Evolutionary conservation across 164 flowering plant species (phyloP).

Genomic region (Malania oleifera): DNA sequence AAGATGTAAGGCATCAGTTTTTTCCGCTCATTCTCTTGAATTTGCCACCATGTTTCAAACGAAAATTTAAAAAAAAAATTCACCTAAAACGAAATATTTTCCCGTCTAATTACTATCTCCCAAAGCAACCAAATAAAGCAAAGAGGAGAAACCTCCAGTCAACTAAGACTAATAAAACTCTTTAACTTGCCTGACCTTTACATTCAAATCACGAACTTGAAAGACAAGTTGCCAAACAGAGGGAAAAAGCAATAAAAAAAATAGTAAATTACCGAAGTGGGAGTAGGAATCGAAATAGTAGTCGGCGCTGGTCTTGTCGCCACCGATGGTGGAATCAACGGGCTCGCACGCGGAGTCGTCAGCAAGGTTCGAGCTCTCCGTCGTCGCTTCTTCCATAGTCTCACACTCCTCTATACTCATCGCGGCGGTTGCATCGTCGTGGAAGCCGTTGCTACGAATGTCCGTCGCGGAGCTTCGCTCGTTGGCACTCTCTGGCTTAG

Average conservation of each 20-base stretch:
- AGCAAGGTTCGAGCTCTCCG: slow-evolving; percentile 39
- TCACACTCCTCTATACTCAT: slow-evolving; percentile 24
- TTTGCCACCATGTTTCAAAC: no score
- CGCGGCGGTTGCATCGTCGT: slow-evolving; percentile 12
- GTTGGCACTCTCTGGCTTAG: slow-evolving; percentile 26
- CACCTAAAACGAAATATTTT: no score
- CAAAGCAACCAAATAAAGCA: no score
- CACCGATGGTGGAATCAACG: slow-evolving; percentile 27
- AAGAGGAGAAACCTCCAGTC: no score
- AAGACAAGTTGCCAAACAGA: neutral
- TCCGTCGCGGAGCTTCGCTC: slow-evolving; percentile 14
- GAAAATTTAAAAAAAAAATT: no score
- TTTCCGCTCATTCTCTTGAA: no score
- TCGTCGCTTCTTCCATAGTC: slow-evolving; percentile 23
- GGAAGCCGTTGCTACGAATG: slow-evolving; percentile 9
- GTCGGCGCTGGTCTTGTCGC: slow-evolving; percentile 89
- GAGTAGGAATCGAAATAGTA: slow-evolving; percentile 99
- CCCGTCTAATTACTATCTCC: no score
- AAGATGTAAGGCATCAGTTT: no score
- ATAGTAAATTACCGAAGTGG: slow-evolving; percentile 66
- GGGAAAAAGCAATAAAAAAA: neutral
- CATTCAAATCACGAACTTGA: no score
- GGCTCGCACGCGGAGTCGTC: slow-evolving; percentile 21
- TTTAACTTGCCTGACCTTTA: no score
- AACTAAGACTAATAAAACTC: no score